Evolutionary conservation across 768 basidiomycete genomes (phyloP).

Genomic region (Boletellus ananas): DNA sequence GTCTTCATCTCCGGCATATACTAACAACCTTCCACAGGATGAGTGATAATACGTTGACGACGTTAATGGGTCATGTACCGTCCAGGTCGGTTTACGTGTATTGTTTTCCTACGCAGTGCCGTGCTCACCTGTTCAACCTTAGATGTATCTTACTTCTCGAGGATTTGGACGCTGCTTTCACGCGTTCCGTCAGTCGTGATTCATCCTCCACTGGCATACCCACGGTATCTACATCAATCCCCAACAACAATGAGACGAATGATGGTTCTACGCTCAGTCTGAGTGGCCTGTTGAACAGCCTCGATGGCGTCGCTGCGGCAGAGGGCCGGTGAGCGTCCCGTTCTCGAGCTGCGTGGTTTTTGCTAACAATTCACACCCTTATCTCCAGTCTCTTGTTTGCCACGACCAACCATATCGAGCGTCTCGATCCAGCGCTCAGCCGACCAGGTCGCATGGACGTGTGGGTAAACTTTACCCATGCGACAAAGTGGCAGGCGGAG

Average conservation of each 20-base stretch:
- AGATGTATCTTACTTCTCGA: constrained; percentile 92
- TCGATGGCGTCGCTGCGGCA: constrained; percentile 82
- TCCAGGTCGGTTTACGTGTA: constrained; percentile 50
- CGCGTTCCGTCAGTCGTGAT: constrained; percentile 82
- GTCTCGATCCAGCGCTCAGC: constrained; percentile 84
- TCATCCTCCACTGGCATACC: constrained; percentile 73
- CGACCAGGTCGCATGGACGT: constrained; percentile 91
- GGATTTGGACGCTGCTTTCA: constrained; percentile 91
- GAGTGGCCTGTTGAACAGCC: constrained; percentile 80
- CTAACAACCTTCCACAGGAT: constrained; percentile 47
- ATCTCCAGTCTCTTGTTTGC: constrained; percentile 69
- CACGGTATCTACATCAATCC: constrained; percentile 41
- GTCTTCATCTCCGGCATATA: constrained; percentile 1
- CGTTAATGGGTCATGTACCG: constrained; percentile 86
- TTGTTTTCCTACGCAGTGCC: constrained; percentile 7
- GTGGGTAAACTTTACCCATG: constrained; percentile 88
- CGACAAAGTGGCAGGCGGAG: constrained; percentile 90
- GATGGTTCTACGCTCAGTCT: constrained; percentile 83
- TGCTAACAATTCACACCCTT: constrained; percentile 15
- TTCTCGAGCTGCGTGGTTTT: constrained; percentile 7
- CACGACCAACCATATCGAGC: constrained; percentile 92
- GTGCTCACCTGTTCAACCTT: constrained; percentile 7
- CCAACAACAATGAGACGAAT: constrained; percentile 44
- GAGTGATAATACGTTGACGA: constrained; percentile 86
- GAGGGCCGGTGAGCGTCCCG: constrained; percentile 68